phyloP scores from a whole-genome alignment of 2,329 filamentous ascomycete species.

The Colletotrichum euphorbiae region DNA sequence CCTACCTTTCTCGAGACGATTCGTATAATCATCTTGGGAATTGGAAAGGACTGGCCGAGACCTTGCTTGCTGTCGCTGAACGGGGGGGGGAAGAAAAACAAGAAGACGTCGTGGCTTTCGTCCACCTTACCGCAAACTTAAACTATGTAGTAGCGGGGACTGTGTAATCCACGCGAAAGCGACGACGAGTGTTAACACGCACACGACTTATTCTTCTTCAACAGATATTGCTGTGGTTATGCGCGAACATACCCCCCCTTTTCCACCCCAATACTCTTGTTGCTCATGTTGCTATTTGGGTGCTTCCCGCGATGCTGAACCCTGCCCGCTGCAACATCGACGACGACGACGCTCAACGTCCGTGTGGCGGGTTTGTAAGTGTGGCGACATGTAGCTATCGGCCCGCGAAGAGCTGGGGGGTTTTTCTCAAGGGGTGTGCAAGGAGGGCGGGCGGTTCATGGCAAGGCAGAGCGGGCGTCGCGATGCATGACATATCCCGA shows the following conservation, averaged over 20 bases:
- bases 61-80: neutral
- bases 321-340: too few relatives aligned
- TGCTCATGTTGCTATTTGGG: too few relatives aligned
- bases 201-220: too few relatives aligned
- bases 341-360: neutral
- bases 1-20: too few relatives aligned
- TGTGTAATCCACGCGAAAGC: neutral
- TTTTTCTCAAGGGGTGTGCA: neutral
- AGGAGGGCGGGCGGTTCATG: neutral
- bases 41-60: slow-evolving; percentile 9
- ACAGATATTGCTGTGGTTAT: too few relatives aligned
- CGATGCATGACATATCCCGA: slow-evolving; percentile 33
- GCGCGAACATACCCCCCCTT: too few relatives aligned
- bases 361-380: neutral
- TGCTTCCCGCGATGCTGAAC: too few relatives aligned
- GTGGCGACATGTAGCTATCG: neutral
- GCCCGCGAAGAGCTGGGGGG: neutral
- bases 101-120: neutral
- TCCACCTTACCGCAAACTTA: neutral
- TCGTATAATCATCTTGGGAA: neutral
- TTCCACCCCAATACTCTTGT: too few relatives aligned
- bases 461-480: slow-evolving; percentile 36
- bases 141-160: neutral
- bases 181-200: too few relatives aligned
- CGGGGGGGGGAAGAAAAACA: neutral